Percentiles rank a stretch among this genome's conserved stretches.
These are phyloP conservation scores for Mycotypha africana DNA, from an alignment of 371 early-diverging fungal genomes.

Conservation along the genomic window DNA sequence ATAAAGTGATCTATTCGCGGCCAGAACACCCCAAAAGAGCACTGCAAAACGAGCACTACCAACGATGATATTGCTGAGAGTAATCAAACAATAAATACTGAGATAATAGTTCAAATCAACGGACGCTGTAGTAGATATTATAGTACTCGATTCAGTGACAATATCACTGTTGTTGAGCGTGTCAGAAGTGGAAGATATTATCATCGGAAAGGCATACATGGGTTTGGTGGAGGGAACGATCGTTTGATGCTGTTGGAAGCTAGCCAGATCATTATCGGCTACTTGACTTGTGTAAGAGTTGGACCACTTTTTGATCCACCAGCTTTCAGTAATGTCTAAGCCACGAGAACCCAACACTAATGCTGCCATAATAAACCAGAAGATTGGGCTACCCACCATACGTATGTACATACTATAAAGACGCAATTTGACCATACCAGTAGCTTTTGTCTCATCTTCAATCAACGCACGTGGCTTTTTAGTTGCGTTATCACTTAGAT, in stretches of 20 bases:
- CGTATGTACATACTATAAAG: conserved; percentile 35
- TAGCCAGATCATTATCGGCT: background rate
- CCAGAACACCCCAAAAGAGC: conserved; percentile 39
- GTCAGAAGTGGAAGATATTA: no score
- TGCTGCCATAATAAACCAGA: conserved; percentile 30
- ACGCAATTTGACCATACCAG: conserved; percentile 35
- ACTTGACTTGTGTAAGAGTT: conserved; percentile 6
- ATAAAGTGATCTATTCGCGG: conserved; percentile 9
- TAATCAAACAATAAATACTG: conserved; percentile 35
- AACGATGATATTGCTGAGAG: conserved; percentile 23
- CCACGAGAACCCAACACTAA: conserved; percentile 24
- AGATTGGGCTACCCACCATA: conserved; percentile 29
- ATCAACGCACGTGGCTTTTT: conserved; percentile 15
- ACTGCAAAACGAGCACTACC: conserved; percentile 21
- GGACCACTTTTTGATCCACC: conserved; percentile 46
- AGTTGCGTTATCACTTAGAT: no score
- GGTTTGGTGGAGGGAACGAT: no score
- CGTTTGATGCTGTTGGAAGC: background rate
- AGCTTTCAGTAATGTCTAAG: conserved; percentile 33
- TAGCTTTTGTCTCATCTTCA: conserved; percentile 26
- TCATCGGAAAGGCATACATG: no score
- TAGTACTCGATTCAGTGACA: no score
- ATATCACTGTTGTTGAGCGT: no score
- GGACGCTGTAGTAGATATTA: background rate
- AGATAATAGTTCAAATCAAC: conserved; percentile 25